Evolutionary conservation across 176 grass and related monocot species (phyloP), one percentile per base, ranked within the genome.

Genomic region (Miscanthus lutarioriparius): DNA sequence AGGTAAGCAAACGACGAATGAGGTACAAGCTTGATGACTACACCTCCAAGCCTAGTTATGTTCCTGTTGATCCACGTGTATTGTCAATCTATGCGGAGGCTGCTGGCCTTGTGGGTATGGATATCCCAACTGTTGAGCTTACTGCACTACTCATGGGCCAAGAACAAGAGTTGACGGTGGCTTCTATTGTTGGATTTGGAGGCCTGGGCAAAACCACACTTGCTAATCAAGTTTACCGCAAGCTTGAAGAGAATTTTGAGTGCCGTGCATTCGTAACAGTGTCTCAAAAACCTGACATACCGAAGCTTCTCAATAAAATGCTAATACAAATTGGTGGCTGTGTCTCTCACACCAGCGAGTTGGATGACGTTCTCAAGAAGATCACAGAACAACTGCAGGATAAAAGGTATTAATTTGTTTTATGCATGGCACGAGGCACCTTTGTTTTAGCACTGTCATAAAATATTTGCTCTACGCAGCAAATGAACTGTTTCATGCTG

Each of bases 21-120:
- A 27, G 59, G 72, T 84, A 84, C 82, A 66, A 28, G 14, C 1
- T 84, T 67, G 82, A 84, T 51, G 33, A 75, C 3, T 75, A 12
- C 72, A 75, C 45, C 4, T 2, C 27, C 26, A 51, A 54, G 4
- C 28, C 28, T 36, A 14, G 5, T 14, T 36, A n/a, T 76, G 73
- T 76, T 48, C 48, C 17, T 36, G 30, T 56, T 13, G 73, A 76
- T 22, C 47, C 73, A 3, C 28, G 30, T 22, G 48, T 56, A 58
- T 1, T 76, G 2, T 19, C 63, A 20, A n/a, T 80, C 40, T 49
- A 67, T 35, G 4, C 16, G 2, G 43, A 80, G 9, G 41, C 63
- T 1, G 10, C 27, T 48, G 19, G 10, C 14, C 78, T 80, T 80
- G 78, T 80, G 22, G 78, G 78, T 33, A 36, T 80, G 1, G 77